These are phyloP conservation scores for Beta corolliflora DNA, from an alignment of 179 eudicot genomes.

Conservation along the genomic window DNA sequence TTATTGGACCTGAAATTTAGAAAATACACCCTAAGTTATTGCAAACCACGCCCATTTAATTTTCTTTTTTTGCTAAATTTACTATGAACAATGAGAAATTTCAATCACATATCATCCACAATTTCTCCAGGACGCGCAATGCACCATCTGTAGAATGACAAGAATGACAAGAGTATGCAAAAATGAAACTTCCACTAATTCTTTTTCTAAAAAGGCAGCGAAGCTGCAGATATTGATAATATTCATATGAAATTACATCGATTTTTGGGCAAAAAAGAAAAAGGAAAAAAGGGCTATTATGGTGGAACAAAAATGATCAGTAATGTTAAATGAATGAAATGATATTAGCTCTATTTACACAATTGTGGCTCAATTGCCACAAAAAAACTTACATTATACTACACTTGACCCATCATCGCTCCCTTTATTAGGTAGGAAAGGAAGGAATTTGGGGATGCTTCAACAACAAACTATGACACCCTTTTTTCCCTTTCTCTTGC, in stretches of 20 bases:
- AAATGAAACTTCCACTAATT: constrained; percentile 16
- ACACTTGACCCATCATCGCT: constrained; percentile 13
- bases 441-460: constrained; percentile 25
- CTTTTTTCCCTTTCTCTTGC: constrained; percentile 7
- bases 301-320: constrained; percentile 10
- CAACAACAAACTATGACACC: constrained; percentile 6
- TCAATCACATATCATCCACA: too few species aligned
- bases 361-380: constrained; percentile 32
- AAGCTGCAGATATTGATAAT: constrained; percentile 13
- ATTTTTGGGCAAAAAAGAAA: not conserved
- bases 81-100: too few species aligned
- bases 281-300: constrained; percentile 7
- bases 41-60: too few species aligned
- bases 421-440: constrained; percentile 24
- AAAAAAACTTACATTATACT: constrained; percentile 24
- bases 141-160: not conserved
- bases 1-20: too few species aligned
- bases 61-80: too few species aligned
- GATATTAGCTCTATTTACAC: constrained; percentile 39
- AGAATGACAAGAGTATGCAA: not conserved
- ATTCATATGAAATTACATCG: constrained; percentile 26
- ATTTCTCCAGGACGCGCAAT: not conserved
- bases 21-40: too few species aligned
- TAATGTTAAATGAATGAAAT: constrained; percentile 36
- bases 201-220: constrained; percentile 12